Evolutionary conservation across 1,284 basidiomycete species (phyloP).

Genomic region (Salmacisia buchloeana): DNA sequence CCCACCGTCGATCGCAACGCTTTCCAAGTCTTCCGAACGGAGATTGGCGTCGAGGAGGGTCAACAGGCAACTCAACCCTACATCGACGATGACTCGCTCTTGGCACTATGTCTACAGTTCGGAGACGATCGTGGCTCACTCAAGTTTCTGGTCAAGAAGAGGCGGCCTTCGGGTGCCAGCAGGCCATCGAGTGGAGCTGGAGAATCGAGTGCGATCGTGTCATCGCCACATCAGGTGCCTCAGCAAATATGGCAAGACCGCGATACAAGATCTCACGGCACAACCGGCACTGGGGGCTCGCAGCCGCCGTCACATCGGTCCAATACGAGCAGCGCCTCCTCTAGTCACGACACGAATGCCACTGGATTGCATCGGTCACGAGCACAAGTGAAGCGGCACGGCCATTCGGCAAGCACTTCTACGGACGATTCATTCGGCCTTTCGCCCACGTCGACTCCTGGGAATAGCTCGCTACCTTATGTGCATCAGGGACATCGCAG

Average conservation of each 20-base stretch:
- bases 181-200: neutral
- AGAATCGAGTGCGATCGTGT: neutral
- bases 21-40: constrained; percentile 36
- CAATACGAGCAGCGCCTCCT: neutral
- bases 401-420: neutral
- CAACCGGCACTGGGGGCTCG: no score
- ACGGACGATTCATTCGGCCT: neutral
- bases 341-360: neutral
- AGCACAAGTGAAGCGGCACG: neutral
- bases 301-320: neutral
- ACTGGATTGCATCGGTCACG: neutral
- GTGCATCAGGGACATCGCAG: neutral
- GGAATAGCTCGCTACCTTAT: neutral
- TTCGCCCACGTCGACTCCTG: neutral
- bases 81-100: constrained; percentile 45
- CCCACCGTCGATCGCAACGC: constrained; percentile 7
- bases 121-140: constrained; percentile 47
- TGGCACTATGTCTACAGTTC: constrained; percentile 44
- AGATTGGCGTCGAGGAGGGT: constrained; percentile 40
- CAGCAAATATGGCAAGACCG: constrained; percentile 1
- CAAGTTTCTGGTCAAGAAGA: constrained; percentile 41
- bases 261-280: no score
- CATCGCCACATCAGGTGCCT: neutral
- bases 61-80: constrained; percentile 23
- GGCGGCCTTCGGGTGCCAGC: neutral